Base-by-base conservation (phyloP, 2,329 filamentous ascomycete genomes). In the Macrophomina phaseolina region DNA sequence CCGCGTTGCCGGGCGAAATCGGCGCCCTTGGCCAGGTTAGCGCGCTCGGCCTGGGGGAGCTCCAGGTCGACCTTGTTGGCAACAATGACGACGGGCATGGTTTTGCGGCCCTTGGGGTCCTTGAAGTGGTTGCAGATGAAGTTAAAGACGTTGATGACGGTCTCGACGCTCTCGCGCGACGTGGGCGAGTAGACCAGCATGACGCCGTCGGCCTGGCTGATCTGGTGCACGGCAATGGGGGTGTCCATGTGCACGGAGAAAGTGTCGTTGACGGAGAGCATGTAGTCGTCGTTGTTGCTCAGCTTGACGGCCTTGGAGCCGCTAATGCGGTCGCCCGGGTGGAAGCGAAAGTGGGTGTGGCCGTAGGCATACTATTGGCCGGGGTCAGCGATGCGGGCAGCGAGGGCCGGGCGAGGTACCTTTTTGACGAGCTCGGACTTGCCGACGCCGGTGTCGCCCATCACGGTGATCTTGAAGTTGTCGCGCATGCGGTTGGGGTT, bases 161-260 rank as follows among this genome's bases (percentile, higher is more conserved):
- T 51, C 8, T 62, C 58, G 9, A 62, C 18, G 58, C 58, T 62
- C 30, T 62, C 32, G 42, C 30, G 30, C 42, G 45, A 49, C 5
- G 42, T 38, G 30, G 58, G 42, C 8, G 58, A 48, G 32, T 36
- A 62, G 5, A 62, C 58, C 32, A 62, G 32, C 58, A 62, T 62
- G 58, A 62, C 58, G 58, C 58, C 58, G 32, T 62, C 58, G 30
- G 58, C 58, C 30, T 62, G 58, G 58, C 58, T 45, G 58, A 62
- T 62, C 58, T 62, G 58, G 45, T 62, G 58, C 42, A 38, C 58
- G 58, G 58, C 58, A 30, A 62, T 40, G 16, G 58, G 45, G 4
- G 58, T 62, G 32, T 62, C 58, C 58, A 62, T 62, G 58, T 62
- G 58, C n/a, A 62, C 58, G 45, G 42, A 49, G 58, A 62, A 62